Conservation (phyloP, 495 filamentous ascomycete genomes). For the Trichoderma reesei region DNA sequence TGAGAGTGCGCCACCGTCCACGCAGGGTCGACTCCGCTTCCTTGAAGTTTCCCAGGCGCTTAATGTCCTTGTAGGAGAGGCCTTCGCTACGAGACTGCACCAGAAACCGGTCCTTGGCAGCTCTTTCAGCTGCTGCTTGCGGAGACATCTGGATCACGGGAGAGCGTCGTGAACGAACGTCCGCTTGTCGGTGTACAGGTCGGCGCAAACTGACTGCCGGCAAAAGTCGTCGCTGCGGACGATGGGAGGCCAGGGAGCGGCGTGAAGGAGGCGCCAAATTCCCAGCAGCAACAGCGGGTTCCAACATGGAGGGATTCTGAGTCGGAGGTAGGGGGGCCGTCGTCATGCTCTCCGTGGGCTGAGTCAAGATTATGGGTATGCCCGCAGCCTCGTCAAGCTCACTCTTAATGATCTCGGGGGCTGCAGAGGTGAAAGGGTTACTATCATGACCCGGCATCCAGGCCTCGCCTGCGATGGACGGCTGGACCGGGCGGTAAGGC, state of each 20-base stretch:
- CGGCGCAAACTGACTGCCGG: neutral
- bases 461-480: neutral
- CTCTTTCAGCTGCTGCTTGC: neutral
- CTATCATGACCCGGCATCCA: neutral
- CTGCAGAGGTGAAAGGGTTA: neutral
- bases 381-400: no score
- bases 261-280: no score
- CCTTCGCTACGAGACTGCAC: constrained; percentile 53
- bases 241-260: no score
- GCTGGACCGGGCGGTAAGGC: neutral
- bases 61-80: constrained; percentile 74
- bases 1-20: constrained; percentile 68
- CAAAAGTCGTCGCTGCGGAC: no score
- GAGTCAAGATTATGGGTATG: no score
- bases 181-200: neutral
- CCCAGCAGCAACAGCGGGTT: no score
- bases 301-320: no score
- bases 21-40: constrained; percentile 85
- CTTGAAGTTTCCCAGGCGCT: constrained; percentile 48
- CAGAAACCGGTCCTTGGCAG: constrained; percentile 50
- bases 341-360: no score
- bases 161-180: neutral
- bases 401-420: neutral
- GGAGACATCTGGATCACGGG: neutral
- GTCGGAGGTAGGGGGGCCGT: no score